Base-by-base conservation (phyloP, 2,329 filamentous ascomycete genomes). In the Xylariomycetidae sp. region DNA sequence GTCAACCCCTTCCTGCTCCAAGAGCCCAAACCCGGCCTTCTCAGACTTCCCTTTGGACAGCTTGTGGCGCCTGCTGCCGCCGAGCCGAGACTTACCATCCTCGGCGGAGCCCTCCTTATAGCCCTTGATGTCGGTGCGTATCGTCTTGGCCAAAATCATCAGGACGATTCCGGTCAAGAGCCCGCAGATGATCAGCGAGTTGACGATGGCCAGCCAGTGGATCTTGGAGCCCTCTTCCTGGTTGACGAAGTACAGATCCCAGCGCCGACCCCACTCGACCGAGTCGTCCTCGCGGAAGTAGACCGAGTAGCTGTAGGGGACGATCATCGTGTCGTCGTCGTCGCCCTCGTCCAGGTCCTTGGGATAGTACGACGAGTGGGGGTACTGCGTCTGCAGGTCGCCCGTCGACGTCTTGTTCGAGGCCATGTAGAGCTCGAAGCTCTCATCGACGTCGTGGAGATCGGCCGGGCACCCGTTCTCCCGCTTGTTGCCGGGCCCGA, bases 161-260 rank as follows among this genome's bases (percentile, higher is more conserved):
- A 86, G 76, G 16, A 92, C 85, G 22, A 88, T 80, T 13, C 82
- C 80, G 2, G 85, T 88, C 26, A 94, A 66, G 22, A 92, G 67
- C 6, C 82, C 82, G 31, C 83, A 86, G 45, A 94, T 92, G 45
- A 88, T 82, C 44, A 94, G 61, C 0, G 87, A 92, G 63, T 94
- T 94, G 58, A 92, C 61, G 43, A 94, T 90, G 22, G 88, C 87
- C 36, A 94, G 70, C 85, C 87, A 94, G 56, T 94, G 88, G 16
- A 90, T 86, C 54, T 79, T 80, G 16, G 77, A 81, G 28, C 84
- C 85, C 46, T 90, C 85, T 37, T 87, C 82, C 54, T 92, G 85
- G 57, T 90, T 88, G 39, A 84, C 85, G 62, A 94, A 94, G 59
- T 94, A 94, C 34, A 90, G 66, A 51, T 94, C 85, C 88, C 88